Conservation (phyloP, 768 basidiomycete species). For the Leccinum subgranulosum region DNA sequence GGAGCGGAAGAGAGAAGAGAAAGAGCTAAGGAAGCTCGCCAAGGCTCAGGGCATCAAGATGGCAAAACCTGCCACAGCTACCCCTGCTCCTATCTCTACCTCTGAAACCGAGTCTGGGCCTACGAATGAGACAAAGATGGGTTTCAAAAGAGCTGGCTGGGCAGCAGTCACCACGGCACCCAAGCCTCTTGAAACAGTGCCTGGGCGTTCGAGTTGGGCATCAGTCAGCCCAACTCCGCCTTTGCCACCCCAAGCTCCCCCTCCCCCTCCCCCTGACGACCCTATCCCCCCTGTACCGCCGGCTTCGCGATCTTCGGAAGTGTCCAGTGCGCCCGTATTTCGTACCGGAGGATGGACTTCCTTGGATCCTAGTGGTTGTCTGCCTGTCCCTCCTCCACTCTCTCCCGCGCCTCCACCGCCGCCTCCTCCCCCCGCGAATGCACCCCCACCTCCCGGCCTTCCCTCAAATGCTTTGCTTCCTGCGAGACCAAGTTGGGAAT, state of each 20-base stretch:
- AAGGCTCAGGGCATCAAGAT: constrained; percentile 79
- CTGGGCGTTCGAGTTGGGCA: constrained; percentile 16
- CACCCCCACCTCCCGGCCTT: constrained; percentile 7
- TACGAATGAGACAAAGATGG: constrained; percentile 17
- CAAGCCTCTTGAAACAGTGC: constrained; percentile 10
- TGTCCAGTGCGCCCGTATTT: constrained; percentile 43
- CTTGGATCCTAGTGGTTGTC: constrained; percentile 49
- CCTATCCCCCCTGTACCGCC: constrained; percentile 14
- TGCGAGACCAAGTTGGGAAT: background rate
- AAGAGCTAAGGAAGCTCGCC: constrained; percentile 79
- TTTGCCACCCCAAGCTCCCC: constrained; percentile 10
- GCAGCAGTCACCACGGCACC: constrained; percentile 31
- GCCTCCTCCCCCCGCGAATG: constrained; percentile 10
- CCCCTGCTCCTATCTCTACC: constrained; percentile 10
- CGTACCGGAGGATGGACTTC: constrained; percentile 66
- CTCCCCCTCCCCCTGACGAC: constrained; percentile 9
- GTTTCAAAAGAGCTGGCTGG: constrained; percentile 51
- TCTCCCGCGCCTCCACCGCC: constrained; percentile 14
- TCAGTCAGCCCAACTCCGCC: constrained; percentile 21
- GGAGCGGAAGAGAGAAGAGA: constrained; percentile 82
- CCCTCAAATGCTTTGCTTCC: constrained; percentile 4
- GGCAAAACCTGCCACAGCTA: constrained; percentile 28
- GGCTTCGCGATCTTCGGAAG: constrained; percentile 11
- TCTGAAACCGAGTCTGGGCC: constrained; percentile 18
- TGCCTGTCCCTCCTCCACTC: constrained; percentile 22